These are phyloP conservation scores for Alternaria sp. DNA, from an alignment of 2,329 filamentous ascomycete species.

Conservation along the genomic window DNA sequence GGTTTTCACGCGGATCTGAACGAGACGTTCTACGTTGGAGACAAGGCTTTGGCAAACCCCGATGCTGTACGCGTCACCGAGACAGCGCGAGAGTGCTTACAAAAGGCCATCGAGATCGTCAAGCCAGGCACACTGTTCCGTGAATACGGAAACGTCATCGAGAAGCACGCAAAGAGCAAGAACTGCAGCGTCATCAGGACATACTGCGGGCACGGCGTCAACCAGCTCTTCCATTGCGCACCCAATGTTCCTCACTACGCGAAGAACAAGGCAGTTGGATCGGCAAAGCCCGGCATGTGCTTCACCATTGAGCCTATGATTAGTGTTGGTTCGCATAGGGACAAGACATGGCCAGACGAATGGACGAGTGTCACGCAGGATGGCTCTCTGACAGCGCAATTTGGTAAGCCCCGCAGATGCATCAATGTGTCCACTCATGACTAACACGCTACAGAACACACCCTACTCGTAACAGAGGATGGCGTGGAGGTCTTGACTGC, in stretches of 20 bases:
- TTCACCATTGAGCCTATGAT: constrained; percentile 99
- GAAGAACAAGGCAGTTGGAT: constrained; percentile 96
- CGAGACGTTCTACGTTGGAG: constrained; percentile 97
- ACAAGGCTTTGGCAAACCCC: constrained; percentile 80
- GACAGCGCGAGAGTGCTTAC: constrained; percentile 83
- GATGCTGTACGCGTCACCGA: constrained; percentile 92
- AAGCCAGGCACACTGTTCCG: constrained; percentile 93
- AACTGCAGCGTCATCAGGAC: constrained; percentile 92
- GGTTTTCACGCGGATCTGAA: constrained; percentile 97
- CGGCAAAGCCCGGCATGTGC: constrained; percentile 95
- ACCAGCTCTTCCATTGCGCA: constrained; percentile 88
- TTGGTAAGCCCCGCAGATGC: constrained; percentile 64
- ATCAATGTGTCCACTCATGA: neutral
- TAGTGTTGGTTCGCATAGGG: constrained; percentile 84
- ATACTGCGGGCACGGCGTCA: constrained; percentile 96
- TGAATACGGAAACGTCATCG: constrained; percentile 92
- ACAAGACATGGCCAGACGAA: constrained; percentile 97
- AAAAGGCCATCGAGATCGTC: constrained; percentile 88
- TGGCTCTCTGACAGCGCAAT: constrained; percentile 89
- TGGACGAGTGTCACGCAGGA: constrained; percentile 97
- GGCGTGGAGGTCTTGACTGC: constrained; percentile 84
- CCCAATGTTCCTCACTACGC: constrained; percentile 97
- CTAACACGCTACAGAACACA: constrained; percentile 68
- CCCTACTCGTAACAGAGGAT: constrained; percentile 79
- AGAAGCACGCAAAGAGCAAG: constrained; percentile 87